Evolutionary conservation across 495 filamentous ascomycete species (phyloP), one percentile per base, ranked within the genome.

Genomic region (Chlorociboria aeruginascens): DNA sequence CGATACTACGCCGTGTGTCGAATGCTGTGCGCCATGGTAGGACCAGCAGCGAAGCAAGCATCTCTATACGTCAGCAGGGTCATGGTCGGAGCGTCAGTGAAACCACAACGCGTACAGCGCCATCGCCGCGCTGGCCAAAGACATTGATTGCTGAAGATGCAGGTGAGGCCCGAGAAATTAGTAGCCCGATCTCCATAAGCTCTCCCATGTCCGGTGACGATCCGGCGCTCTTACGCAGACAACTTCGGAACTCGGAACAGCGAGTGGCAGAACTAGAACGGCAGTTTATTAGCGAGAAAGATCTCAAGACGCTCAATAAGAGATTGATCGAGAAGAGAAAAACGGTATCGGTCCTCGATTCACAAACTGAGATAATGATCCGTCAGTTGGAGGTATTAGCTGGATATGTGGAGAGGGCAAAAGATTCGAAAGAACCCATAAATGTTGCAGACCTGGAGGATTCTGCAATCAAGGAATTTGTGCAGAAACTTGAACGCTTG

Each of bases 261-360:
- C 76, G 81, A 36, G 81, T 86, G 34, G 76, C 81, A 1, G 89
- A 97, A 57, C 76, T 97, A 46, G 89, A 99, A 59, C 63, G 69
- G n/a, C 69, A 75, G 32, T 72, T 81, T 52, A 73, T 70, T 52
- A 75, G 78, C 12, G 83, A 83, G 14, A 83, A 83, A 17, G 86
- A 89, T 54, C 78, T 95, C 32, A 86, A 88, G 60, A 82, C 79
- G 48, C 75, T 92, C 29, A 89, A 89, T 58, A 86, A 81, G 36
- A 89, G 89, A 57, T 69, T 99, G 10, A 74, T 83, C 32, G 89
- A 97, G 65, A 97, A 97, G 69, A 78, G 92, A 39, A 94, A 89
- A 51, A 97, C 90, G 1, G 88, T 99, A 58, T 89, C 92, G n/a
- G 84, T 89, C 9, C 71, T 99, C 16, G 90, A 97, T 62, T 87